Conservation (phyloP, 306 rosid species). For the Sphenostylis stenocarpa region DNA sequence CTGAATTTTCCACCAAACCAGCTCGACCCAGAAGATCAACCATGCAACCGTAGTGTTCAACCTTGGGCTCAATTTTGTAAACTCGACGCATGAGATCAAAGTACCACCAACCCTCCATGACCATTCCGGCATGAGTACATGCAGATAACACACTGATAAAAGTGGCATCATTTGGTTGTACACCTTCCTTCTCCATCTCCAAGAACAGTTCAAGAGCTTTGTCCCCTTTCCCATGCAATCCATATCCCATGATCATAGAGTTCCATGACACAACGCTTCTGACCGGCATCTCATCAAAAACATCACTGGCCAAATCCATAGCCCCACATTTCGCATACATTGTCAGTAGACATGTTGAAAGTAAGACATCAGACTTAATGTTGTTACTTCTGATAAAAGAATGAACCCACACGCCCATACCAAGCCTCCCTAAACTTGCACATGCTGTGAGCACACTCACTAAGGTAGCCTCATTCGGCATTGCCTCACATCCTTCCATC, state of each 20-base stretch:
- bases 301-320: conserved; percentile 57
- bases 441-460: conserved; percentile 64
- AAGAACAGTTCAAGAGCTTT: conserved; percentile 51
- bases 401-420: conserved; percentile 53
- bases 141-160: conserved; percentile 62
- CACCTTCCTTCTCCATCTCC: conserved; percentile 58
- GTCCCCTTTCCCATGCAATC: conserved; percentile 57
- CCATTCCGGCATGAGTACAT: conserved; percentile 63
- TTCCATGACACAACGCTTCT: conserved; percentile 68
- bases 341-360: conserved; percentile 58
- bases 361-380: conserved; percentile 55
- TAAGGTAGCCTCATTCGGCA: conserved; percentile 68
- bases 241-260: conserved; percentile 71
- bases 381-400: conserved; percentile 41
- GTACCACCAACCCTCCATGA: conserved; percentile 76
- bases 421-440: conserved; percentile 61
- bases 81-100: conserved; percentile 57
- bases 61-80: conserved; percentile 66
- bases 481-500: conserved; percentile 45
- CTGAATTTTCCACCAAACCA: conserved; percentile 54
- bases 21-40: conserved; percentile 74
- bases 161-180: conserved; percentile 55
- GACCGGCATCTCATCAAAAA: conserved; percentile 57
- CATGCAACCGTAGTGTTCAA: conserved; percentile 76
- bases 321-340: conserved; percentile 72